Base-by-base conservation (phyloP, 495 filamentous ascomycete species). In the Hypoxylon lienhwacheense region DNA sequence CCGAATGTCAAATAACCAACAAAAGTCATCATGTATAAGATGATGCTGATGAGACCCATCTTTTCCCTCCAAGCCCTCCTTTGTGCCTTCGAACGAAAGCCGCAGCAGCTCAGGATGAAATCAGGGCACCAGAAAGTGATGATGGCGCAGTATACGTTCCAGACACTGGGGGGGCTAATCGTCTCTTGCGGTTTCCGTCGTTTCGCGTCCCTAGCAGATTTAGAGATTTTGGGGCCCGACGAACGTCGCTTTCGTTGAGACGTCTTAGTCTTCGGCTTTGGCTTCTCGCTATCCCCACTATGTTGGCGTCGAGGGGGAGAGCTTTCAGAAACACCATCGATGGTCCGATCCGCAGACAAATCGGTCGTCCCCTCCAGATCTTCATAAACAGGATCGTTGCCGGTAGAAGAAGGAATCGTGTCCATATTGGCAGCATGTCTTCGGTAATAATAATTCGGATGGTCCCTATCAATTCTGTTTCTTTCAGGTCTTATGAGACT, bases 1-100 rank as follows among this genome's bases (percentile, higher is more conserved):
- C 93, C 95, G 59, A 99, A 97, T 0, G 95, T 99, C 29, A 99
- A 74, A 71, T 91, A 99, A 59, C 95, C 95, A 47, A 99, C 93
- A 63, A 95, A 85, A 7, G 82, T 81, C 66, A 88, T 91, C 64
- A 97, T 90, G 47, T 90, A 69, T 14, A 95, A 61, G 64, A 99
- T 97, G 63, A 97, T 81, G 73, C 90, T 95, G 66, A 97, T 87
- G 47, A 99, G 75, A 4, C 95, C 95, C 79, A 99, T 96, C 79
- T 99, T 99, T 69, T 99, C 95, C 48, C 95, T 84, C 95, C 95
- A 99, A 12, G 95, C 95, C 57, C 89, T 81, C 54, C 91, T 88
- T 67, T 97, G 90, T 12, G 83, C 89, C 70, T 87, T 93, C 36
- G 86, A 73, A n/a, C 87, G 82, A 78, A 89, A 96, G 26, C 91